A percentile compares a stretch with the other conserved stretches of the same genome.
These are phyloP conservation scores for Carex kokanica DNA, from an alignment of 176 grass and related monocot genomes.

Conservation along the genomic window DNA sequence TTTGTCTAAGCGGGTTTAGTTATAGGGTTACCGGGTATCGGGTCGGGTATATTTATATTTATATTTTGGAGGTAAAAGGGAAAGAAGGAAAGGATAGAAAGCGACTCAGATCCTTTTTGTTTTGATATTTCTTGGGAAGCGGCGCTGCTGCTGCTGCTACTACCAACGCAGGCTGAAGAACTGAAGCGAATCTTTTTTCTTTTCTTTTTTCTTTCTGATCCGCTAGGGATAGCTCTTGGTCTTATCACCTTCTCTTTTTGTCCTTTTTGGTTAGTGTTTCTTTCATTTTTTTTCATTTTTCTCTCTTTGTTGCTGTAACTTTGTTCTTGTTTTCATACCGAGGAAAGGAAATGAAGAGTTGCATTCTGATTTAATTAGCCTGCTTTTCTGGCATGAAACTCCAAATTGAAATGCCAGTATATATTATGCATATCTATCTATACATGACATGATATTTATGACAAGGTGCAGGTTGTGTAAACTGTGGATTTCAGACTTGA, in stretches of 20 bases:
- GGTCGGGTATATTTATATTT: background rate
- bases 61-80: background rate
- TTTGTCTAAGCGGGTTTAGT: background rate
- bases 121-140: slow-evolving; percentile 25
- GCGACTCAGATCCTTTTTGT: slow-evolving; percentile 25
- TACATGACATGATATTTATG: background rate
- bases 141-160: background rate
- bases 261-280: slow-evolving; percentile 7
- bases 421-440: background rate
- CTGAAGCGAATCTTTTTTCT: slow-evolving; percentile 2
- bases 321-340: slow-evolving; percentile 17
- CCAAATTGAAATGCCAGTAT: background rate
- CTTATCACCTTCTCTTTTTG: slow-evolving; percentile 24
- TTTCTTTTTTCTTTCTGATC: background rate
- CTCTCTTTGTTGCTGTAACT: background rate
- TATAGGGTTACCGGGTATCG: background rate
- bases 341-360: slow-evolving; percentile 12
- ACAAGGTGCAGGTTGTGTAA: background rate
- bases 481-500: background rate
- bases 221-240: background rate
- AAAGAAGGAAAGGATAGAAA: slow-evolving; percentile 16
- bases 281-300: background rate
- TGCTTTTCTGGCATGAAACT: background rate
- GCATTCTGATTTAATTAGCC: background rate
- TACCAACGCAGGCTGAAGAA: background rate